Conservation (phyloP, 345 rosid species). For the Turnera subulata region DNA sequence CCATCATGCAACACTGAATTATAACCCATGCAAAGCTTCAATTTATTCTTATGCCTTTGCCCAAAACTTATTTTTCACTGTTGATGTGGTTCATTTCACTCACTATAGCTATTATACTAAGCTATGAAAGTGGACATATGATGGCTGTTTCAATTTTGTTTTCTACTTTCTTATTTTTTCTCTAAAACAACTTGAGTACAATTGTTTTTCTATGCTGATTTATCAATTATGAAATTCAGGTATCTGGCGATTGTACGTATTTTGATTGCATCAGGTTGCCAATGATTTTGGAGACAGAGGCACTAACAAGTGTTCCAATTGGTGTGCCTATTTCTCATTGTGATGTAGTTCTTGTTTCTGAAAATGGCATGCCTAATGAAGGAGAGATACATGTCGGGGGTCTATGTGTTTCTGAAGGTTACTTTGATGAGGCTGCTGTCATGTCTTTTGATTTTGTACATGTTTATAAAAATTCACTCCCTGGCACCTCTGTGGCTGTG, state of each 20-base stretch:
- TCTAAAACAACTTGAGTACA: not conserved
- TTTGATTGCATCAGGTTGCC: constrained; percentile 86
- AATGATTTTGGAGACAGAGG: constrained; percentile 54
- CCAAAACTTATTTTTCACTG: too few species aligned
- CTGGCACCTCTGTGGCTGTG: constrained; percentile 32
- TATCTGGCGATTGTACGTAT: constrained; percentile 87
- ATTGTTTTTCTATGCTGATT: not conserved
- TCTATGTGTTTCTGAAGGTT: constrained; percentile 62
- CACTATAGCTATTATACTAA: too few species aligned
- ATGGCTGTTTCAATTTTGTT: not conserved
- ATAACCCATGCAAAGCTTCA: too few species aligned
- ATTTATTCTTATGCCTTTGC: too few species aligned
- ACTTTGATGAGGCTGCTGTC: constrained; percentile 33
- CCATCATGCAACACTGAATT: too few species aligned
- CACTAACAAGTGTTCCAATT: constrained; percentile 74
- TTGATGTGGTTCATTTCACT: too few species aligned
- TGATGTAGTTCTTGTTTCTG: constrained; percentile 52
- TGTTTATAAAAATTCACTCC: constrained; percentile 40
- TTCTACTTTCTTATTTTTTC: not conserved
- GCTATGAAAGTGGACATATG: too few species aligned
- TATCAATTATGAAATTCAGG: constrained; percentile 43
- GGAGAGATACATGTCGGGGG: constrained; percentile 86
- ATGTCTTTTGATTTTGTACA: constrained; percentile 36
- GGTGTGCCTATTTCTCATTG: constrained; percentile 81
- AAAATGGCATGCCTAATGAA: constrained; percentile 30